Conservation (phyloP, 176 grass and related monocot species). For the Otatea glauca region DNA sequence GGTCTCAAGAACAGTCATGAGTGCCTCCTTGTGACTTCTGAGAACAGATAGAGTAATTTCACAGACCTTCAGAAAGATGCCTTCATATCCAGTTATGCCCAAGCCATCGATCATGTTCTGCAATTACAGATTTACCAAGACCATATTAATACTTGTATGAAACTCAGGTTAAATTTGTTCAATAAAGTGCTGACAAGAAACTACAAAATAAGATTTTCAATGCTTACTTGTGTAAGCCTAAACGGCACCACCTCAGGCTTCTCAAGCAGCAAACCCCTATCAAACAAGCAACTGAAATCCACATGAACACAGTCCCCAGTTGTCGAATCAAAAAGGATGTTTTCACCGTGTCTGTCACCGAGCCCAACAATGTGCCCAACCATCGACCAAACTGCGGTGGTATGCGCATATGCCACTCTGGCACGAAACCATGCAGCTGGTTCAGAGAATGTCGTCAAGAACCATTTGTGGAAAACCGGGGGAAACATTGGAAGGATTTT, state of each 20-base stretch:
- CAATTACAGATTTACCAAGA: conserved; percentile 1
- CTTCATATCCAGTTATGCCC: conserved; percentile 95
- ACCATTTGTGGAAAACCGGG: conserved; percentile 97
- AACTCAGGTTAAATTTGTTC: conserved; percentile 1
- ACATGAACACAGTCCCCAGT: conserved; percentile 94
- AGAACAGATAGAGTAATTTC: conserved; percentile 92
- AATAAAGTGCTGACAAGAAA: background rate
- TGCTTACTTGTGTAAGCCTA: conserved; percentile 85
- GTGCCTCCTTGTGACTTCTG: conserved; percentile 84
- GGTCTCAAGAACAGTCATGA: conserved; percentile 96
- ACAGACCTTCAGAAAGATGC: conserved; percentile 87
- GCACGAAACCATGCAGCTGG: conserved; percentile 96
- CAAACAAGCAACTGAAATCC: conserved; percentile 96
- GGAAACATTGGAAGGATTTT: conserved; percentile 91
- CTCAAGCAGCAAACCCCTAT: conserved; percentile 81
- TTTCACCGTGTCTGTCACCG: conserved; percentile 90
- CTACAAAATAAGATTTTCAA: background rate
- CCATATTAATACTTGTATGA: background rate
- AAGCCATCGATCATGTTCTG: conserved; percentile 98
- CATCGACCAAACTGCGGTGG: conserved; percentile 95
- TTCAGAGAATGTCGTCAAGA: conserved; percentile 91
- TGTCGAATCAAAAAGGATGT: conserved; percentile 87
- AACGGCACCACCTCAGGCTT: conserved; percentile 95
- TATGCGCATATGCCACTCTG: conserved; percentile 86
- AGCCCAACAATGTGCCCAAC: conserved; percentile 97